Percentiles rank a stretch among this genome's conserved stretches.
These are phyloP conservation scores for Asterella californica DNA, from an alignment of 225 moss, liverwort and hornwort species.

Conservation along the genomic window DNA sequence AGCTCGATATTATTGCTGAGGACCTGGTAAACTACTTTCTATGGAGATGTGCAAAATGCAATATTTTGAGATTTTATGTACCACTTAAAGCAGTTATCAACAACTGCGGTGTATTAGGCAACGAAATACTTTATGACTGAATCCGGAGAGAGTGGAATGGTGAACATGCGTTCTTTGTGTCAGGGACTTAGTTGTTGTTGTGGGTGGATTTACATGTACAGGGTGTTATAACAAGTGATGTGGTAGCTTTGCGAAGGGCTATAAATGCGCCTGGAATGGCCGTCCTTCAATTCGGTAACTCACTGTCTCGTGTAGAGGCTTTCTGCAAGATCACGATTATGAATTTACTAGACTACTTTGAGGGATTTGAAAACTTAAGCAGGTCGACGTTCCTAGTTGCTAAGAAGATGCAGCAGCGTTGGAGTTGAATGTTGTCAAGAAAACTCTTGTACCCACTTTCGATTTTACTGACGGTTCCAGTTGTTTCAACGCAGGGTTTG, in stretches of 20 bases:
- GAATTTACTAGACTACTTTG: neutral
- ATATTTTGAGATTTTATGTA: neutral
- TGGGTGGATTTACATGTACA: slow-evolving; percentile 29
- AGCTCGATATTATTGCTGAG: slow-evolving; percentile 78
- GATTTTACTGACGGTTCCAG: neutral
- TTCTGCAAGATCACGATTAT: neutral
- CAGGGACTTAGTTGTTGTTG: neutral
- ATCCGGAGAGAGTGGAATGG: neutral
- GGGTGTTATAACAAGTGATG: slow-evolving; percentile 74
- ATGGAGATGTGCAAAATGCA: neutral
- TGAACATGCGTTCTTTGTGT: neutral
- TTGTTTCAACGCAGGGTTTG: slow-evolving; percentile 27
- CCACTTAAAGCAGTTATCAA: neutral
- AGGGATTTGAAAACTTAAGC: neutral
- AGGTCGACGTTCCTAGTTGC: neutral
- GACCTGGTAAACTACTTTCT: slow-evolving; percentile 40
- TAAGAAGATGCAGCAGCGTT: neutral
- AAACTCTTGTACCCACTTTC: too few relatives aligned
- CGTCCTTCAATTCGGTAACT: slow-evolving; percentile 69
- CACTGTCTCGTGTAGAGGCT: neutral
- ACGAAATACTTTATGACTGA: neutral
- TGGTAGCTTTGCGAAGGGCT: slow-evolving; percentile 56
- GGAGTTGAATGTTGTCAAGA: neutral
- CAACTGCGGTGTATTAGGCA: neutral
- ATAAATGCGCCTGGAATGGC: slow-evolving; percentile 75